Evolutionary conservation across 768 basidiomycete species (phyloP), one percentile per base, ranked within the genome.

Genomic region (Kwoniella bestiolae): DNA sequence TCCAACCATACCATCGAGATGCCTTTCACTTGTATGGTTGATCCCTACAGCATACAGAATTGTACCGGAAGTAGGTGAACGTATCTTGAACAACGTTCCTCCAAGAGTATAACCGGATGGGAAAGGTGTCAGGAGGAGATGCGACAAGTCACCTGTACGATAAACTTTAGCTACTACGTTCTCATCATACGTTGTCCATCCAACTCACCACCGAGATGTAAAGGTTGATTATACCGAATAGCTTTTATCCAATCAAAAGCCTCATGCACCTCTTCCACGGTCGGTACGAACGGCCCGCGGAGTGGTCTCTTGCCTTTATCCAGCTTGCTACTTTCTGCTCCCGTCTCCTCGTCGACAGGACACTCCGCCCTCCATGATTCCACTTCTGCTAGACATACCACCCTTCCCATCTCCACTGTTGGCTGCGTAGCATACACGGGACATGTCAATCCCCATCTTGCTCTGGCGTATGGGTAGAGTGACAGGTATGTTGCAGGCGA

Each of bases 1-100:
- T 55, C 75, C 72, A 16, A 95, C 90, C 0, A 94, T 94, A 35
- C 93, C 93, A 70, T 98, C 94, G 31, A 99, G 84, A 83, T 97
- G 95, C 35, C 94, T 87, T 79, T 99, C 96, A 59, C 87, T 87
- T 86, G 92, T 94, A 80, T 99, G 96, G 79, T 98, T 98, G 84
- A 97, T 85, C 71, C 93, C 87, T 18, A 97, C 91, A 8, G 94
- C 94, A 78, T 99, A 97, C 26, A 98, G 84, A 34, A 98, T 90
- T 3, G 96, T 97, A 3, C 94, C 95, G 11, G 92, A 91, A 0
- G 94, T 93, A 2, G 96, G 94, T 0, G 94, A 97, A n/a, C 96
- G 89, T 67, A 99, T 90, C 78, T 97, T 97, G 94, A 94, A 98
- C 68, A 99, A 91, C 5, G 94, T 92, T 47, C 95, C 96, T 66